phyloP scores from a whole-genome alignment of 2,329 filamentous ascomycete species.

The Penicillium corylophilum region DNA sequence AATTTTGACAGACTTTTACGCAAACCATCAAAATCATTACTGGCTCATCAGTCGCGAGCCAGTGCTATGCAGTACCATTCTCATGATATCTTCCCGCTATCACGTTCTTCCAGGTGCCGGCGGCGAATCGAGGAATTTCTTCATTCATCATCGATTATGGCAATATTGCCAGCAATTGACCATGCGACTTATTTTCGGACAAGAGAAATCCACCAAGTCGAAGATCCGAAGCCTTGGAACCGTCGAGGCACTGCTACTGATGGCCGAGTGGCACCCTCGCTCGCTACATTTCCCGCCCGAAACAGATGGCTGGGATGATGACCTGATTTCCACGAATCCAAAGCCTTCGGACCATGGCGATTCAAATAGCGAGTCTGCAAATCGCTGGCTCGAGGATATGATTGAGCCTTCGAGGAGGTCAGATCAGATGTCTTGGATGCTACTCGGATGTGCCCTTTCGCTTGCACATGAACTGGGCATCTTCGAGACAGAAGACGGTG shows the following conservation, averaged over 20 bases:
- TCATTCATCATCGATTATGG: conserved; percentile 56
- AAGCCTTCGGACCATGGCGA: conserved; percentile 31
- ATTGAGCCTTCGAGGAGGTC: conserved; percentile 55
- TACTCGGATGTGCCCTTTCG: conserved; percentile 55
- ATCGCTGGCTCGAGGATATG: conserved; percentile 54
- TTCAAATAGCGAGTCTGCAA: conserved; percentile 31
- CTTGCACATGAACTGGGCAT: conserved; percentile 55
- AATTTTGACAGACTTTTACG: conserved; percentile 52
- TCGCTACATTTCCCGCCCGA: conserved; percentile 55
- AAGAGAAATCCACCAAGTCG: conserved; percentile 53
- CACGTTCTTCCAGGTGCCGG: conserved; percentile 44
- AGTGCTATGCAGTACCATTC: conserved; percentile 53
- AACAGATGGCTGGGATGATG: conserved; percentile 57
- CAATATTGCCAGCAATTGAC: conserved; percentile 55
- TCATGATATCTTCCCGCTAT: conserved; percentile 57
- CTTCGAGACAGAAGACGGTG: conserved; percentile 44
- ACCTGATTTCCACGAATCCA: conserved; percentile 46
- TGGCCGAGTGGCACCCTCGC: conserved; percentile 59
- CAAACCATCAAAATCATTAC: conserved; percentile 50
- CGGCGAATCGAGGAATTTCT: conserved; percentile 51
- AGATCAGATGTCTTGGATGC: conserved; percentile 62
- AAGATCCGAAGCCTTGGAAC: conserved; percentile 52
- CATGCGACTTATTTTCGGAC: conserved; percentile 54
- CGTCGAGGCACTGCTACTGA: conserved; percentile 53
- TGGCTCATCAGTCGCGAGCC: conserved; percentile 53